These are phyloP conservation scores for Lasiosphaeriaceae sp. DNA, from an alignment of 495 filamentous ascomycete genomes.

Conservation along the genomic window DNA sequence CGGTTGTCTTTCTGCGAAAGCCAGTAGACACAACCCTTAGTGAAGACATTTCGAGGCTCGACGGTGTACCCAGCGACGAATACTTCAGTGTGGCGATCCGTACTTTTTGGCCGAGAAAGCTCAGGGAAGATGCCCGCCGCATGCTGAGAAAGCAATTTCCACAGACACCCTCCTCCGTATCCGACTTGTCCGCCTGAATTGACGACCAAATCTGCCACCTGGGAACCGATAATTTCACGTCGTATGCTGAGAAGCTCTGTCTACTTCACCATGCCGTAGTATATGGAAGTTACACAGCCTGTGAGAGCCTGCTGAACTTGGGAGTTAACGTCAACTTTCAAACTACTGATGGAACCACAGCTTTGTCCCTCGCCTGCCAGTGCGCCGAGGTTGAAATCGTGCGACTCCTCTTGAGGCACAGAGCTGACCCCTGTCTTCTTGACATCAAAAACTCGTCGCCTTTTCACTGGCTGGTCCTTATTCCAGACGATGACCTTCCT, in stretches of 20 bases:
- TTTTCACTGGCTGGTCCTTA: background rate
- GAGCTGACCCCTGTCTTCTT: background rate
- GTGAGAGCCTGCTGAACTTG: background rate
- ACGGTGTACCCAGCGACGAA: background rate
- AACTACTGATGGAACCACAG: background rate
- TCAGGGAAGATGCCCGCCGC: background rate
- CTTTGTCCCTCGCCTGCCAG: background rate
- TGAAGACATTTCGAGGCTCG: background rate
- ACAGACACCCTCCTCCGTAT: background rate
- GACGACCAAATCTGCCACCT: background rate
- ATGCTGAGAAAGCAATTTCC: too few species aligned
- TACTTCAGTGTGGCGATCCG: background rate
- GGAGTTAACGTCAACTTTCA: background rate
- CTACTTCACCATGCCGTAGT: background rate
- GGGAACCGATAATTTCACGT: background rate
- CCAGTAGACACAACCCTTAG: background rate
- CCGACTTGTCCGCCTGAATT: background rate
- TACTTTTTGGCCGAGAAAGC: background rate
- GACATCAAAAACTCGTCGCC: background rate
- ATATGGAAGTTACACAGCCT: background rate
- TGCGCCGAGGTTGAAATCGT: background rate
- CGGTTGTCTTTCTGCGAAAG: background rate
- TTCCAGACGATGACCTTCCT: background rate
- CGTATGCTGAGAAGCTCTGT: background rate
- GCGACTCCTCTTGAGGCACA: background rate